Evolutionary conservation across 2,329 filamentous ascomycete genomes (phyloP).

Genomic region (Pseudogymnoascus sp.): DNA sequence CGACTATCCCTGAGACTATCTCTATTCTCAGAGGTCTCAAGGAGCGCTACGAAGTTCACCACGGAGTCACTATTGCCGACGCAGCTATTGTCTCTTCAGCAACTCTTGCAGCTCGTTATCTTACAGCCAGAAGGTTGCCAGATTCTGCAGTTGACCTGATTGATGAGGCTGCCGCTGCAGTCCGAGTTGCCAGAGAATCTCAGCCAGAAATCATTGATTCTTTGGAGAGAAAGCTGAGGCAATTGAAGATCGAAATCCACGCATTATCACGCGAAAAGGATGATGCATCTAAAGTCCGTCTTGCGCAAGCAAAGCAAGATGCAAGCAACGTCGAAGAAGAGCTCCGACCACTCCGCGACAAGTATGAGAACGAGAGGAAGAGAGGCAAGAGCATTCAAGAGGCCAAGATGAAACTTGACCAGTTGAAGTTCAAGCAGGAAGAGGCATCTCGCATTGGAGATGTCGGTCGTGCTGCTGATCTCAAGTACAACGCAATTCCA

Average conservation of each 20-base stretch:
- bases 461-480: slow-evolving; percentile 78
- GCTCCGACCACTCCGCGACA: slow-evolving; percentile 80
- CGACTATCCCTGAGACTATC: slow-evolving; percentile 77
- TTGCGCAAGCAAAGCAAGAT: slow-evolving; percentile 77
- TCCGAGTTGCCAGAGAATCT: slow-evolving; percentile 88
- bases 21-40: slow-evolving; percentile 98
- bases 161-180: slow-evolving; percentile 94
- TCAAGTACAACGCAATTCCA: slow-evolving; percentile 95
- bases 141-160: slow-evolving; percentile 96
- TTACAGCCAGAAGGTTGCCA: slow-evolving; percentile 81
- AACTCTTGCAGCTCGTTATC: slow-evolving; percentile 86
- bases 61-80: slow-evolving; percentile 94
- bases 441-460: slow-evolving; percentile 86
- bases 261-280: slow-evolving; percentile 91
- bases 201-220: slow-evolving; percentile 94
- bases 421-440: slow-evolving; percentile 82
- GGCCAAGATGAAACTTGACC: slow-evolving; percentile 89
- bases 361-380: slow-evolving; percentile 89
- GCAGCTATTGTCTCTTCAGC: slow-evolving; percentile 85
- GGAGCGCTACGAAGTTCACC: slow-evolving; percentile 96
- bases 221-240: slow-evolving; percentile 78
- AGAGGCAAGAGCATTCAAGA: slow-evolving; percentile 88
- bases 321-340: slow-evolving; percentile 94
- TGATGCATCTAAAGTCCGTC: slow-evolving; percentile 76
- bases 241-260: slow-evolving; percentile 95